These are phyloP conservation scores for Epichloe hybrida DNA, from an alignment of 2,329 filamentous ascomycete species.

Conservation along the genomic window DNA sequence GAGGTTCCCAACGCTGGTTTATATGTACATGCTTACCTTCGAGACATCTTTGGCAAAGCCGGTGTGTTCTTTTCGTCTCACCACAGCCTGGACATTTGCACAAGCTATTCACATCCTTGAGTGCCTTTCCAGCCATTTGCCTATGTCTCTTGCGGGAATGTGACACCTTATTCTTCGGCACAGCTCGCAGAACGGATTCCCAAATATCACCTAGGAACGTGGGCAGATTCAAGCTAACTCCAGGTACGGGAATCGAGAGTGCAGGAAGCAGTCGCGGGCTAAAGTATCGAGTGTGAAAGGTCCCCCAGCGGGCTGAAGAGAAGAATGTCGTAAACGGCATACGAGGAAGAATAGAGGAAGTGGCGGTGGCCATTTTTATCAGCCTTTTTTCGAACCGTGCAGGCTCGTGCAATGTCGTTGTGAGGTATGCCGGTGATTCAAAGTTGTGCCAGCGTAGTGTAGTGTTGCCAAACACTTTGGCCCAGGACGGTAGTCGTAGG, in stretches of 20 bases:
- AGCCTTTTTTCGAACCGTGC: not conserved
- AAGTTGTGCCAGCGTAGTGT: too few relatives aligned
- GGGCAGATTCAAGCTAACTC: conserved; percentile 40
- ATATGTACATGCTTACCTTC: conserved; percentile 44
- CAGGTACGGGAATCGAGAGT: conserved; percentile 44
- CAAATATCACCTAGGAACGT: conserved; percentile 69
- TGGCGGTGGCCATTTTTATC: conserved; percentile 4
- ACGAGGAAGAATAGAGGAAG: conserved; percentile 41
- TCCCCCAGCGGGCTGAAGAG: conserved; percentile 28
- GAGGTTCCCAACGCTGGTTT: not conserved
- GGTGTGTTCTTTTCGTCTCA: conserved; percentile 73
- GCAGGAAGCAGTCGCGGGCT: conserved; percentile 36
- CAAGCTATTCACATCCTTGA: conserved; percentile 78
- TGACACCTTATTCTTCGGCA: conserved; percentile 98
- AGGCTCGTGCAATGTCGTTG: not conserved
- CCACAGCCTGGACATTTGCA: conserved; percentile 88
- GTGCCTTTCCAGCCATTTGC: conserved; percentile 87
- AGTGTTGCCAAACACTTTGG: not conserved
- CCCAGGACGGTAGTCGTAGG: not conserved
- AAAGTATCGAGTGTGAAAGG: conserved; percentile 31
- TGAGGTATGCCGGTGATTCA: not conserved
- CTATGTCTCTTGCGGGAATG: conserved; percentile 89
- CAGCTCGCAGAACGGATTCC: conserved; percentile 82
- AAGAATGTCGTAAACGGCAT: conserved; percentile 29
- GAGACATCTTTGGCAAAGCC: conserved; percentile 78